phyloP scores from a whole-genome alignment of 2,329 filamentous ascomycete species.

The Fonsecaea monophora region DNA sequence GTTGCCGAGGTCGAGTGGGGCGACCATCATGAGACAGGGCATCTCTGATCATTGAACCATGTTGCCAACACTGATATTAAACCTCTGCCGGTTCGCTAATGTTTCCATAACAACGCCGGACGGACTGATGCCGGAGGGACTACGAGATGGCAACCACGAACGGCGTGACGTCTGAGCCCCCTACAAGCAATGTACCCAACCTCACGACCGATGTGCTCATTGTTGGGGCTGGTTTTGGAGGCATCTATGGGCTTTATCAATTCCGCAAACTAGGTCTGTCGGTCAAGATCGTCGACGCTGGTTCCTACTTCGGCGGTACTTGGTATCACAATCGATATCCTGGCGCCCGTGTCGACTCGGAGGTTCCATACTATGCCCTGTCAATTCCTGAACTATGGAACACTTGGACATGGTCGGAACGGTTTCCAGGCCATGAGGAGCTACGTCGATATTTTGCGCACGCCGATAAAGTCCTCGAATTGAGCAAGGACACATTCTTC shows the following conservation, averaged over 20 bases:
- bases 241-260: conserved; percentile 41
- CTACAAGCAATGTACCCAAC: too few relatives aligned
- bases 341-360: conserved; percentile 61
- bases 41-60: too few relatives aligned
- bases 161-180: too few relatives aligned
- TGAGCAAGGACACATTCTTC: conserved; percentile 48
- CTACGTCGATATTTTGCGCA: conserved; percentile 51
- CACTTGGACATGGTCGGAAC: conserved; percentile 55
- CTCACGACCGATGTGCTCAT: conserved; percentile 32
- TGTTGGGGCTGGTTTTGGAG: conserved; percentile 37
- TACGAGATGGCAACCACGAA: too few relatives aligned
- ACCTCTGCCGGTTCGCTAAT: too few relatives aligned
- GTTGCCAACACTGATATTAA: too few relatives aligned
- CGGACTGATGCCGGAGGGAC: too few relatives aligned
- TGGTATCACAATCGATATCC: conserved; percentile 78
- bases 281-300: conserved; percentile 47
- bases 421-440: conserved; percentile 50
- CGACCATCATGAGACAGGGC: too few relatives aligned
- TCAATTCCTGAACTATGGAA: conserved; percentile 57
- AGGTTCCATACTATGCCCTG: conserved; percentile 62
- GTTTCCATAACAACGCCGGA: too few relatives aligned
- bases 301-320: conserved; percentile 43
- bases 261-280: conserved; percentile 45
- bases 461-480: conserved; percentile 48
- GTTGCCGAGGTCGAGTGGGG: too few relatives aligned